Conservation (phyloP, 2,329 filamentous ascomycete genomes). For the Colletotrichum sp. region DNA sequence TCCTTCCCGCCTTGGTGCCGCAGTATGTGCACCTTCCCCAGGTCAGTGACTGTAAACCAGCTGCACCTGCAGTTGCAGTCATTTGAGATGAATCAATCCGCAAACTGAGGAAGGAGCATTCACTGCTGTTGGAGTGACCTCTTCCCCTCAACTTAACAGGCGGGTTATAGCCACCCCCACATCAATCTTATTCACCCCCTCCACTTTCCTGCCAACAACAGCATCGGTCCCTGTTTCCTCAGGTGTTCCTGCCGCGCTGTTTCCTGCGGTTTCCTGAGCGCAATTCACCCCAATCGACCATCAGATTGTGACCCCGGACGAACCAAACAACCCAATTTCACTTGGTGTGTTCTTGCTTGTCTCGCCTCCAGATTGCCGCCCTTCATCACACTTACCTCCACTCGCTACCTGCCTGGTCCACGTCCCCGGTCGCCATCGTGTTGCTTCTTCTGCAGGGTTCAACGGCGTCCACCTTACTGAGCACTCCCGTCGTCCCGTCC, state of each 20-base stretch:
- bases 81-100: background rate
- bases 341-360: conserved; percentile 1
- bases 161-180: background rate
- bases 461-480: background rate
- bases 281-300: background rate
- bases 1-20: background rate
- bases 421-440: background rate
- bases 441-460: background rate
- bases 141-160: background rate
- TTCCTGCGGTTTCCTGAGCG: background rate
- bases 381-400: conserved; percentile 17
- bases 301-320: background rate
- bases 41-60: background rate
- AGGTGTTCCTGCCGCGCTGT: background rate
- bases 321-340: conserved; percentile 6
- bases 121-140: background rate
- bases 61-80: background rate
- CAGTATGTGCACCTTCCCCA: background rate
- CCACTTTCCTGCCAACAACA: background rate
- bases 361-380: conserved; percentile 5
- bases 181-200: background rate
- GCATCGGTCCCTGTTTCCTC: background rate
- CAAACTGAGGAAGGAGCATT: background rate
- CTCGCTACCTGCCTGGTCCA: background rate
- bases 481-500: conserved; percentile 1